These are phyloP conservation scores for Zymoseptoria pseudotritici DNA, from an alignment of 2,329 filamentous ascomycete species.

Conservation along the genomic window DNA sequence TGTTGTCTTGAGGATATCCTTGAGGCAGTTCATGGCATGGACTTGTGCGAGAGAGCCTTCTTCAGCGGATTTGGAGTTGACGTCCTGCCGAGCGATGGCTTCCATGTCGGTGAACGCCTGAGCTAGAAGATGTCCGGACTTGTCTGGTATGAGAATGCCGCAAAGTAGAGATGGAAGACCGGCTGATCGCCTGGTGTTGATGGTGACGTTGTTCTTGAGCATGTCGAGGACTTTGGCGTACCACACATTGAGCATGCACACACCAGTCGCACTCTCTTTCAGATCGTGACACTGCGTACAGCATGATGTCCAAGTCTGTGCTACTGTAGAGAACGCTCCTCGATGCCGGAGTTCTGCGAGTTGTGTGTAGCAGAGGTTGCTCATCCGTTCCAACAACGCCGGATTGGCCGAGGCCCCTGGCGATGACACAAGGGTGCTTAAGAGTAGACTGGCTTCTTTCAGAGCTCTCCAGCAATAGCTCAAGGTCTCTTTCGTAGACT, in stretches of 20 bases:
- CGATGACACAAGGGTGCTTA: constrained; percentile 9
- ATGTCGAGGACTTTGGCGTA: constrained; percentile 43
- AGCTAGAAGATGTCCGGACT: constrained; percentile 50
- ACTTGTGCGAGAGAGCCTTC: constrained; percentile 71
- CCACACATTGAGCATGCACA: constrained; percentile 55
- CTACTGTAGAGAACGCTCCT: constrained; percentile 88
- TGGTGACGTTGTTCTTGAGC: constrained; percentile 59
- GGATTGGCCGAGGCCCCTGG: not conserved
- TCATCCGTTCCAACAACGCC: constrained; percentile 8
- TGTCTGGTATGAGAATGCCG: constrained; percentile 65
- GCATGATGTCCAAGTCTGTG: constrained; percentile 75
- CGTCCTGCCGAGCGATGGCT: constrained; percentile 43
- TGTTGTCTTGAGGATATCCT: constrained; percentile 83
- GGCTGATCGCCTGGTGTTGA: constrained; percentile 78
- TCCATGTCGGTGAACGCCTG: constrained; percentile 58
- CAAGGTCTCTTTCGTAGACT: constrained; percentile 77
- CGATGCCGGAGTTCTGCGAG: constrained; percentile 77
- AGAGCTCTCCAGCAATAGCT: constrained; percentile 93
- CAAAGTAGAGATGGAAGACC: constrained; percentile 83
- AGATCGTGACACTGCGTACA: constrained; percentile 58
- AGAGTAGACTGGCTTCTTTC: constrained; percentile 76
- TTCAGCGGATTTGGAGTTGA: constrained; percentile 28
- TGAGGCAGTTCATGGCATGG: constrained; percentile 87
- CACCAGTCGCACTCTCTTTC: constrained; percentile 34
- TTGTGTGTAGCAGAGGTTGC: constrained; percentile 67